Percentiles rank a stretch among this genome's conserved stretches.
Evolutionary conservation across 2,329 filamentous ascomycete species (phyloP).

Genomic region (Xylariomycetidae sp.): DNA sequence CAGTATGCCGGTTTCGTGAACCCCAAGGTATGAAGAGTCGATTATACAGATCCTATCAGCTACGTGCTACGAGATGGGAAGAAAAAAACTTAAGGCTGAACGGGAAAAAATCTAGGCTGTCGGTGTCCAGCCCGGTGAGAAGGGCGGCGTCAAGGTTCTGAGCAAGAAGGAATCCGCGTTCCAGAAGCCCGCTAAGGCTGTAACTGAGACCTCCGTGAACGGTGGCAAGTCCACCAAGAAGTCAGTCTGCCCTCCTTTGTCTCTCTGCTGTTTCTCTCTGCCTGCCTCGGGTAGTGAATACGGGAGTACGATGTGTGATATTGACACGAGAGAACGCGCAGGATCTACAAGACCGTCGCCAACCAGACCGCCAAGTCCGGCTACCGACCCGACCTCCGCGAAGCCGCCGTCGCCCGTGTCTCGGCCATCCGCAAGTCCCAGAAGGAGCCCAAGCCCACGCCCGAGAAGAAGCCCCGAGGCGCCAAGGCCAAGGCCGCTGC

Average conservation of each 20-base stretch:
- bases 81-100: too few relatives aligned
- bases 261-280: too few relatives aligned
- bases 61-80: too few relatives aligned
- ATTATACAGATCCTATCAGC: too few relatives aligned
- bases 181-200: slow-evolving; percentile 68
- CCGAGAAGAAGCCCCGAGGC: slow-evolving; percentile 72
- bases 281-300: too few relatives aligned
- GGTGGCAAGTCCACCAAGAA: slow-evolving; percentile 73
- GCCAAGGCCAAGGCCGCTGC: slow-evolving; percentile 72
- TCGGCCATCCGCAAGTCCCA: slow-evolving; percentile 79
- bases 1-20: slow-evolving; percentile 92
- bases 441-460: slow-evolving; percentile 70
- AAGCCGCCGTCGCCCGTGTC: slow-evolving; percentile 77
- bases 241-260: slow-evolving; percentile 50
- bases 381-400: slow-evolving; percentile 78
- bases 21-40: slow-evolving; percentile 65
- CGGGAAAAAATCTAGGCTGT: slow-evolving; percentile 60
- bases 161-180: slow-evolving; percentile 75
- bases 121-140: slow-evolving; percentile 69
- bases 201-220: slow-evolving; percentile 64
- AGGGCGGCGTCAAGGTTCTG: slow-evolving; percentile 74
- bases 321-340: too few relatives aligned
- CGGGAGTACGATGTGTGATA: too few relatives aligned
- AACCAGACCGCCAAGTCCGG: slow-evolving; percentile 74
- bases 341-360: slow-evolving; percentile 87